A percentile compares a stretch with the other conserved stretches of the same genome.
Conservation (phyloP, 768 basidiomycete species). For the Termitomyces sp. region DNA sequence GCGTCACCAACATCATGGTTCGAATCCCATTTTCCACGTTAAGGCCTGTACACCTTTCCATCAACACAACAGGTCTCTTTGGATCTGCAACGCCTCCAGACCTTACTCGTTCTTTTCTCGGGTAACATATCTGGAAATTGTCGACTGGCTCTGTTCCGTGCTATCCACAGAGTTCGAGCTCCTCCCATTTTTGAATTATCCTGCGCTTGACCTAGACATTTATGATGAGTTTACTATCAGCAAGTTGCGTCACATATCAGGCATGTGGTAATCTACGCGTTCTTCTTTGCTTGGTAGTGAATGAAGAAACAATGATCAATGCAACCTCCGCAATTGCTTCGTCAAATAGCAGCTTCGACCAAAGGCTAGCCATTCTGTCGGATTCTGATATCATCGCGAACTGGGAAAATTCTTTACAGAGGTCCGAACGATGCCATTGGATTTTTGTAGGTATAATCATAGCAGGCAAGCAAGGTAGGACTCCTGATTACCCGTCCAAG, state of each 20-base stretch:
- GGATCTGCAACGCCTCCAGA: slow-evolving; percentile 9
- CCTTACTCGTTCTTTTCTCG: slow-evolving; percentile 19
- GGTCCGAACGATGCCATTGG: slow-evolving; percentile 17
- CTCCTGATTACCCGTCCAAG: neutral
- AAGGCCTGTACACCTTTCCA: slow-evolving; percentile 18
- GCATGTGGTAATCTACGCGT: slow-evolving; percentile 17
- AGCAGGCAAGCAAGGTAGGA: slow-evolving; percentile 14
- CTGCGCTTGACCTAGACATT: slow-evolving; percentile 18
- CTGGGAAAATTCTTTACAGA: slow-evolving; percentile 18
- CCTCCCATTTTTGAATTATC: slow-evolving; percentile 19
- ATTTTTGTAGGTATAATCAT: slow-evolving; percentile 19
- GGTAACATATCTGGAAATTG: slow-evolving; percentile 20
- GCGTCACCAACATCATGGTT: neutral
- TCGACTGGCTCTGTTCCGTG: slow-evolving; percentile 17
- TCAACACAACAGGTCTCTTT: slow-evolving; percentile 19
- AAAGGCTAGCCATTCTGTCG: slow-evolving; percentile 17
- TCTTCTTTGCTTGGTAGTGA: slow-evolving; percentile 17
- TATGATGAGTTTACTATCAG: slow-evolving; percentile 9
- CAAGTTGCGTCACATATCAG: slow-evolving; percentile 13
- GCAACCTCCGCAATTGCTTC: slow-evolving; percentile 12
- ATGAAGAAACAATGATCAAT: slow-evolving; percentile 15
- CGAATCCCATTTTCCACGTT: slow-evolving; percentile 14
- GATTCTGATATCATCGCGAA: slow-evolving; percentile 19
- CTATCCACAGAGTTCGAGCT: slow-evolving; percentile 6
- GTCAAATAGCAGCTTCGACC: slow-evolving; percentile 10